These are phyloP conservation scores for Oryza australiensis DNA, from an alignment of 176 grass and related monocot species.

Conservation along the genomic window DNA sequence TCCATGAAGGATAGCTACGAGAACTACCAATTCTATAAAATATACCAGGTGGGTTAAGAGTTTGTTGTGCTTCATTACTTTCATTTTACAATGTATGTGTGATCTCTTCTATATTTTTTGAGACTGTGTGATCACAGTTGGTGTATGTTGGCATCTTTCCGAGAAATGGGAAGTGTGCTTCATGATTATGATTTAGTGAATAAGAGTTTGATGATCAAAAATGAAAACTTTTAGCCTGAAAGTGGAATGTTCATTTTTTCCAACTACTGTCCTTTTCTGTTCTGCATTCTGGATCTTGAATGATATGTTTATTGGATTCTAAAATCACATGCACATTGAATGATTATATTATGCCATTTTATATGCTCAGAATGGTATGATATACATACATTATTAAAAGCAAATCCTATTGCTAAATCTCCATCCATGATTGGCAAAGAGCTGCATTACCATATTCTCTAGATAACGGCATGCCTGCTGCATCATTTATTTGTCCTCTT, in stretches of 20 bases:
- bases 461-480: too few species aligned
- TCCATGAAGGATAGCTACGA: conserved; percentile 90
- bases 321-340: background rate
- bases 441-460: too few species aligned
- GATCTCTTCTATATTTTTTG: background rate
- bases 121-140: background rate
- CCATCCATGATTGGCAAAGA: too few species aligned
- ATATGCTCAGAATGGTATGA: conserved; percentile 8
- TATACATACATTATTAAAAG: background rate
- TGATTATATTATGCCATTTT: background rate
- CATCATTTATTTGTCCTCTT: too few species aligned
- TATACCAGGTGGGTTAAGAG: conserved; percentile 73
- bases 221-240: background rate
- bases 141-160: conserved; percentile 5
- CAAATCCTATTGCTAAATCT: too few species aligned
- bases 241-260: conserved; percentile 16
- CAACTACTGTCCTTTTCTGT: conserved; percentile 18
- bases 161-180: conserved; percentile 8
- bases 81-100: background rate
- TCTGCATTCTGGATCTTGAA: conserved; percentile 1
- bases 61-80: conserved; percentile 9
- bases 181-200: background rate
- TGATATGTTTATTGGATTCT: conserved; percentile 17
- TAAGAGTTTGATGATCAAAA: conserved; percentile 18
- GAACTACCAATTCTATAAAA: conserved; percentile 90